A percentile compares a stretch with the other conserved stretches of the same genome.
phyloP scores from a whole-genome alignment of 2,329 filamentous ascomycete genomes.

The Neopestalotiopsis clavispora region DNA sequence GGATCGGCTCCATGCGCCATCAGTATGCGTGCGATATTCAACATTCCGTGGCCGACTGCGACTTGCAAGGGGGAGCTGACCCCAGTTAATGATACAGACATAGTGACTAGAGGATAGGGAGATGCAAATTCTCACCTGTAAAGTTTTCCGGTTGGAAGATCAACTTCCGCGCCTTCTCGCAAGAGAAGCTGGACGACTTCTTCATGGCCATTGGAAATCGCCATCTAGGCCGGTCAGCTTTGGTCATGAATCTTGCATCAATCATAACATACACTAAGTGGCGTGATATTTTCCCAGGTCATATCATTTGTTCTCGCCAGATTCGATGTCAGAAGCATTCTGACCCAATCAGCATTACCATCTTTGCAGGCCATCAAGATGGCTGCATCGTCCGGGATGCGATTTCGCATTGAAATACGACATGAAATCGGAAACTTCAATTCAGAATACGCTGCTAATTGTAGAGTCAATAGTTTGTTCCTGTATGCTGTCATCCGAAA shows the following conservation, averaged over 20 bases:
- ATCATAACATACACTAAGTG: not conserved
- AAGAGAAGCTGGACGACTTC: not conserved
- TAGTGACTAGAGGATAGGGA: not conserved
- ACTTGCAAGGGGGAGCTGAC: slow-evolving; percentile 1
- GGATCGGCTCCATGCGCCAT: slow-evolving; percentile 2
- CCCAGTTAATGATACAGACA: not conserved
- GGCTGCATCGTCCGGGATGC: not conserved
- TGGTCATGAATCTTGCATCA: not conserved
- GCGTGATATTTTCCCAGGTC: not conserved
- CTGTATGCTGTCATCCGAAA: not conserved
- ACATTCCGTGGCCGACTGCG: not conserved
- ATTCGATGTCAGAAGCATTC: not conserved
- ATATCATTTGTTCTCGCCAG: not conserved
- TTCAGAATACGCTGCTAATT: not conserved
- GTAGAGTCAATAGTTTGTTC: not conserved
- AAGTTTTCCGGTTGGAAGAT: not conserved
- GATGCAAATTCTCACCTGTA: slow-evolving; percentile 2
- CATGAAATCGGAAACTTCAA: not conserved
- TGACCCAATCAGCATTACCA: not conserved
- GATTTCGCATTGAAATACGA: not conserved
- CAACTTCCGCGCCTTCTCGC: not conserved
- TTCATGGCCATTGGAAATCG: slow-evolving; percentile 1
- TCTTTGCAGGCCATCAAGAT: not conserved
- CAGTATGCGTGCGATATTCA: not conserved
- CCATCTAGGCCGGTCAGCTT: not conserved